phyloP scores from a whole-genome alignment of 2,329 filamentous ascomycete species.

The Tolypocladium inflatum region DNA sequence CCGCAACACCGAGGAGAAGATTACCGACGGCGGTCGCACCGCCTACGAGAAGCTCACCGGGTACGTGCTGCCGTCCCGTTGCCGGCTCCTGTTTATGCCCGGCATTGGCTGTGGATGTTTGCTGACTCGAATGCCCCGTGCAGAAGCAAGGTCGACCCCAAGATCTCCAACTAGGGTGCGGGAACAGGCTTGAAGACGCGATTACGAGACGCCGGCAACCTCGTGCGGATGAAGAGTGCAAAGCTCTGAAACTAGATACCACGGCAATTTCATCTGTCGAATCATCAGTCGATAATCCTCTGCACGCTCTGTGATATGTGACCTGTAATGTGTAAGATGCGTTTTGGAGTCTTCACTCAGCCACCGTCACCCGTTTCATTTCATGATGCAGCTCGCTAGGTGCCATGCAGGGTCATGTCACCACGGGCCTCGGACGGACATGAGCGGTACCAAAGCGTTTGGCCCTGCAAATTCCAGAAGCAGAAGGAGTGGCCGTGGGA shows the following conservation, averaged over 20 bases:
- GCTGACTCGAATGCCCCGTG: not conserved
- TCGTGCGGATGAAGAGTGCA: not conserved
- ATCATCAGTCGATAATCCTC: not conserved
- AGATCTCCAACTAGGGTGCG: conserved; percentile 23
- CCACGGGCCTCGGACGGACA: not conserved
- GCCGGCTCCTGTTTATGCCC: too few species aligned
- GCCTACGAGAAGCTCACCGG: conserved; percentile 27
- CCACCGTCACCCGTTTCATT: not conserved
- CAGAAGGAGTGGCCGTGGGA: not conserved
- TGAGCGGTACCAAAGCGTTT: not conserved
- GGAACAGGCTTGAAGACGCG: not conserved
- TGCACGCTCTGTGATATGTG: not conserved
- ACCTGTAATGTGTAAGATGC: not conserved
- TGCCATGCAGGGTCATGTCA: not conserved
- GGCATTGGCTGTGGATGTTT: not conserved
- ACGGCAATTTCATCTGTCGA: not conserved
- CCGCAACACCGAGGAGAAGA: conserved; percentile 26
- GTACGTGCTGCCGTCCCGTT: conserved; percentile 13
- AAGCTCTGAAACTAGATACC: not conserved
- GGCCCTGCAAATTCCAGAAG: not conserved
- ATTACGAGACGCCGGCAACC: too few species aligned
- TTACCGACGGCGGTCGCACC: conserved; percentile 24
- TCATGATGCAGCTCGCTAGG: not conserved
- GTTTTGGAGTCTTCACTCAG: not conserved
- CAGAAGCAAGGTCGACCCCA: conserved; percentile 18